A percentile compares a stretch with the other conserved stretches of the same genome.
Conservation (phyloP, 139 green algal species). For the Axilococcus clingmanii region DNA sequence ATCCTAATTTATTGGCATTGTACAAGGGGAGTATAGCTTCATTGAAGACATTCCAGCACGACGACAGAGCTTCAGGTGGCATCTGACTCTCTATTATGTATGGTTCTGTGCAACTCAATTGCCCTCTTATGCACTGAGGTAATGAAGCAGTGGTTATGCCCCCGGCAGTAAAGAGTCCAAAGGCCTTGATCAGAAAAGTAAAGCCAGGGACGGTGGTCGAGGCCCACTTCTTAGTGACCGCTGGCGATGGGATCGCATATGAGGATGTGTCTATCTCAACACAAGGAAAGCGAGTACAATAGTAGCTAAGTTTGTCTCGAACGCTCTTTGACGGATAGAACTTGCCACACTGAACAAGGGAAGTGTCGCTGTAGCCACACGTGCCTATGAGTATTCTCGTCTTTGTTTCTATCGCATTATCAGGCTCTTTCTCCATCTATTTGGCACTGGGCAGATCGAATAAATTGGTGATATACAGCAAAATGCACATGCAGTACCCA, state of each 20-base stretch:
- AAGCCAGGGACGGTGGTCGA: constrained; percentile 15
- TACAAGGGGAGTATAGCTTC: constrained; percentile 15
- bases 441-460: too few relatives aligned
- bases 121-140: constrained; percentile 1
- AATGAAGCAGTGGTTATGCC: constrained; percentile 2
- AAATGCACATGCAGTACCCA: too few relatives aligned
- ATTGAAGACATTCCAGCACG: constrained; percentile 25
- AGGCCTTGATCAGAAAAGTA: constrained; percentile 44
- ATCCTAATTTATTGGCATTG: constrained; percentile 13
- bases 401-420: too few relatives aligned
- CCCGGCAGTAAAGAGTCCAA: constrained; percentile 32
- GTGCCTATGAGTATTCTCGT: too few relatives aligned
- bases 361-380: too few relatives aligned
- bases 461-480: too few relatives aligned
- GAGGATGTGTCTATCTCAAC: constrained; percentile 28
- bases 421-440: too few relatives aligned
- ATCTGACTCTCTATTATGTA: constrained; percentile 1
- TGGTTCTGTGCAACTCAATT: background rate
- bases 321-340: too few relatives aligned
- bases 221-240: constrained; percentile 12
- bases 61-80: constrained; percentile 2
- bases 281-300: background rate
- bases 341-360: too few relatives aligned
- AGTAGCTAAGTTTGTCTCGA: too few relatives aligned
- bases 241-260: constrained; percentile 30